These are phyloP conservation scores for Solanum ossicruentum DNA, from an alignment of 257 asterid species.

Conservation along the genomic window DNA sequence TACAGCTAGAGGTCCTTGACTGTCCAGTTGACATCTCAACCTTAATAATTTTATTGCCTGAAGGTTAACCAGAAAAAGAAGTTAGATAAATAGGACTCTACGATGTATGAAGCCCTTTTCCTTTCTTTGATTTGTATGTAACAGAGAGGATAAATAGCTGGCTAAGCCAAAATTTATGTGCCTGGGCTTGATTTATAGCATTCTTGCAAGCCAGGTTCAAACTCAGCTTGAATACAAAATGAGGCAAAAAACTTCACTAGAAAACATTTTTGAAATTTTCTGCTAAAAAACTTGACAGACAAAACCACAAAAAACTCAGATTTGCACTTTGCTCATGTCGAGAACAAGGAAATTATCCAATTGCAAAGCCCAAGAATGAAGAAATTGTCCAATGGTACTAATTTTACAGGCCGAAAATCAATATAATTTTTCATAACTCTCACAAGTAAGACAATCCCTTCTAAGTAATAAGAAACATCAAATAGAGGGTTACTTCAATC, in stretches of 20 bases:
- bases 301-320: neutral
- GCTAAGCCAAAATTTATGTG: neutral
- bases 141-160: neutral
- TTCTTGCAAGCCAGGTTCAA: neutral
- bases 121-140: neutral
- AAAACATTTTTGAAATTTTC: neutral
- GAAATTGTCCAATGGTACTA: neutral
- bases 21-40: constrained; percentile 47
- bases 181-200: neutral
- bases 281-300: neutral
- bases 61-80: neutral
- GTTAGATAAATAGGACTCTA: neutral
- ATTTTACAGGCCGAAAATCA: neutral
- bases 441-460: neutral
- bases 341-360: neutral
- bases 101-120: neutral
- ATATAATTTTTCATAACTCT: neutral
- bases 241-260: neutral
- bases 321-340: neutral
- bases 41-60: constrained; percentile 65
- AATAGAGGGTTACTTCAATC: neutral
- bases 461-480: neutral
- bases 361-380: neutral
- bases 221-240: neutral
- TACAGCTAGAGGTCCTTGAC: constrained; percentile 21